Base-by-base conservation (phyloP, 495 filamentous ascomycete genomes). In the Achaetomiella virescens region DNA sequence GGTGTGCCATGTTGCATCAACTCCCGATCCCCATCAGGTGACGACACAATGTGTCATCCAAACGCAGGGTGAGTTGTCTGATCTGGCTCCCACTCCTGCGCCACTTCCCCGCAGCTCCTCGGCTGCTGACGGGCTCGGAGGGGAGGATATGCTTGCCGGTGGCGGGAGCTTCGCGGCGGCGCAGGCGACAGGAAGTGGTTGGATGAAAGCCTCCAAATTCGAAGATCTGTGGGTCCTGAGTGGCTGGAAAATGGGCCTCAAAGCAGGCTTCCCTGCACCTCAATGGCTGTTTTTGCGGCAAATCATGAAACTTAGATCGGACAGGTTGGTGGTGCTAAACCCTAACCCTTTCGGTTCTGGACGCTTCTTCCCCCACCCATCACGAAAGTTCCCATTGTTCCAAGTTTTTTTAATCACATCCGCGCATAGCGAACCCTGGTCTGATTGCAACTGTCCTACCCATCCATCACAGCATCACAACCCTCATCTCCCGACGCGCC, bases 41-140 rank as follows among this genome's bases (percentile, higher is more conserved):
- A 69, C 52, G 58, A 61, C 64, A 63, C 35, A 52, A 58, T 56
- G 66, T 61, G 55, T 59, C 57, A 59, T 61, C 54, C 22, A 62
- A 48, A 65, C 55, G 57, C 64, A 59, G 58, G 62, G 63, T 68
- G 58, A 45, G 55, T 57, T 64, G 61, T 61, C 61, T 55, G 42
- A 40, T 53, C 43, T 49, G 52, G 38, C 24, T 37, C 6, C 24
- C 17, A 7, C 11, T 12, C 18, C 46, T 51, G 46, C 45, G 45
- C 38, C 50, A 33, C 51, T 33, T 43, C 54, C 47, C 24, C 46
- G 45, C 54, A 56, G 54, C 24, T 10, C 48, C 29, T 42, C 24
- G 48, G 54, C 46, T 52, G 29, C 36, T 33, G 46, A 24, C 48
- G 52, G 43, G 54, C 49, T 38, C 36, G 49, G 51, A 37, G 33